Evolutionary conservation across 2,329 filamentous ascomycete genomes (phyloP).

Genomic region (Myriangium duriaei): DNA sequence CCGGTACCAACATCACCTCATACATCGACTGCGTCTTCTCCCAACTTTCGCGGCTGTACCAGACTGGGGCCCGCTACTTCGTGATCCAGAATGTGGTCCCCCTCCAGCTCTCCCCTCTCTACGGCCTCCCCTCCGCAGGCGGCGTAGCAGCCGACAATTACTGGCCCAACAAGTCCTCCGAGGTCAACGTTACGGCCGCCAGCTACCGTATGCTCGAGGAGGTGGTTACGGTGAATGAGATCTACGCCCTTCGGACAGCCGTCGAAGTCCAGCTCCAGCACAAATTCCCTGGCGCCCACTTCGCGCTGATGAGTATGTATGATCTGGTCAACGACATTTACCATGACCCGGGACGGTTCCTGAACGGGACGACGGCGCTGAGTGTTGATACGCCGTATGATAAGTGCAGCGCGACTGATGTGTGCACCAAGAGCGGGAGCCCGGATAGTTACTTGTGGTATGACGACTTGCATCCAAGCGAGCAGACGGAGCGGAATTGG

Average conservation of each 20-base stretch:
- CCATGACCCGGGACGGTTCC: slow-evolving; percentile 45
- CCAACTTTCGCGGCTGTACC: slow-evolving; percentile 51
- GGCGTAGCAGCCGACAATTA: slow-evolving; percentile 33
- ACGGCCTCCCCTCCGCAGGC: slow-evolving; percentile 39
- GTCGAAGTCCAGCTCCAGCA: slow-evolving; percentile 31
- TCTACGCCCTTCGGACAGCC: slow-evolving; percentile 40
- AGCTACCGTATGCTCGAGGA: slow-evolving; percentile 40
- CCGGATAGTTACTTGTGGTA: slow-evolving; percentile 58
- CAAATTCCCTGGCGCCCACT: slow-evolving; percentile 41
- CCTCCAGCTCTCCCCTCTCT: slow-evolving; percentile 54
- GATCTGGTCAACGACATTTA: slow-evolving; percentile 53
- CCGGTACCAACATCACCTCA: slow-evolving; percentile 47
- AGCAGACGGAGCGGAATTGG: slow-evolving; percentile 47
- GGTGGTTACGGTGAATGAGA: slow-evolving; percentile 37
- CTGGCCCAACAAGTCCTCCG: slow-evolving; percentile 36
- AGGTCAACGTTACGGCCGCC: slow-evolving; percentile 39
- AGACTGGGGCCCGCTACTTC: slow-evolving; percentile 54
- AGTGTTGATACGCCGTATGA: slow-evolving; percentile 49
- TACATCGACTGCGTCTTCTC: slow-evolving; percentile 58
- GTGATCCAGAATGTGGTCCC: slow-evolving; percentile 59
- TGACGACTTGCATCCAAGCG: slow-evolving; percentile 60
- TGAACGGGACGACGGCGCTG: slow-evolving; percentile 48
- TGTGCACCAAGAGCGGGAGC: slow-evolving; percentile 30
- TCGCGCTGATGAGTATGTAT: slow-evolving; percentile 58
- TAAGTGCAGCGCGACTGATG: slow-evolving; percentile 36